Percentiles rank a stretch among this genome's conserved stretches.
phyloP scores from a whole-genome alignment of 805 yeast species.

The Candida ficus region DNA sequence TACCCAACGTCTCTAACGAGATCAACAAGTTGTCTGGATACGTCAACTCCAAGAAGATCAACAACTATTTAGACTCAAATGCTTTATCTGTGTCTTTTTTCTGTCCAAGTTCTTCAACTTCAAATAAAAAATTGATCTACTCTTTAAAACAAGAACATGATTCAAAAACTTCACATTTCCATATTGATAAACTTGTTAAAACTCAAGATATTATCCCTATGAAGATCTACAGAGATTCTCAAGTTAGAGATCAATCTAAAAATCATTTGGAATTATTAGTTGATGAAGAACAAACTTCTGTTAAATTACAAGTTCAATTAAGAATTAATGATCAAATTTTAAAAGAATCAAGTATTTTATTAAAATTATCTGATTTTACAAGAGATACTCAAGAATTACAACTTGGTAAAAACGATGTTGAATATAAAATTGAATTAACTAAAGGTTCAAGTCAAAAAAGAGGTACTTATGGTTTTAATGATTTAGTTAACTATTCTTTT shows the following conservation, averaged over 20 bases:
- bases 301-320: slow-evolving; percentile 9
- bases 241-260: neutral
- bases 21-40: neutral
- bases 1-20: slow-evolving; percentile 1
- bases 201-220: slow-evolving; percentile 7
- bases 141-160: neutral
- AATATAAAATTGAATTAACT: neutral
- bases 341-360: slow-evolving; percentile 4
- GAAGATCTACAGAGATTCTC: neutral
- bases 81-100: slow-evolving; percentile 5
- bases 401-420: neutral
- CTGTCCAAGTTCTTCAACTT: slow-evolving; percentile 7
- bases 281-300: slow-evolving; percentile 12
- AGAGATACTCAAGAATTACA: neutral
- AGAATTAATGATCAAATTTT: slow-evolving; percentile 6
- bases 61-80: neutral
- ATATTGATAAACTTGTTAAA: slow-evolving; percentile 2
- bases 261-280: slow-evolving; percentile 14
- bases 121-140: slow-evolving; percentile 8
- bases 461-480: slow-evolving; percentile 11
- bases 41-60: neutral
- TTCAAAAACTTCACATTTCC: neutral
- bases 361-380: neutral
- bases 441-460: slow-evolving; percentile 8
- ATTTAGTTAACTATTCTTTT: slow-evolving; percentile 7